A percentile compares a stretch with the other conserved stretches of the same genome.
Conservation (phyloP, 441 rosid genomes). For the Syzygium malaccense region DNA sequence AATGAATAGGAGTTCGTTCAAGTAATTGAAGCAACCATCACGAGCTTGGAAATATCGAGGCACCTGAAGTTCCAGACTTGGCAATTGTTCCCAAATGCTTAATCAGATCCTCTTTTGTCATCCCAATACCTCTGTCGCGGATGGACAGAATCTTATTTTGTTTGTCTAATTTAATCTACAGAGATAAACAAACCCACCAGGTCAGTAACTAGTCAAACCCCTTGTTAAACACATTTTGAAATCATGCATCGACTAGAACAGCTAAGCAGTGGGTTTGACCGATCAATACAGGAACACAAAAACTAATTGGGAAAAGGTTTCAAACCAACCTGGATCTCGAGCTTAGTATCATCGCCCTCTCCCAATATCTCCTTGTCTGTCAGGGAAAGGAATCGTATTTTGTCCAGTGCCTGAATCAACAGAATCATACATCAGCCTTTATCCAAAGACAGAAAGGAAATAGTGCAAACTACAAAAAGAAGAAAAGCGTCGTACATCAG, state of each 20-base stretch:
- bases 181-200: neutral
- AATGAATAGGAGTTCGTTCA: neutral
- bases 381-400: conserved; percentile 86
- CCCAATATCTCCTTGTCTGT: conserved; percentile 91
- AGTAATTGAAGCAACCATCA: neutral
- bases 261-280: neutral
- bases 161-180: conserved; percentile 88
- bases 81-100: conserved; percentile 98
- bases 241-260: neutral
- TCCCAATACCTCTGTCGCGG: conserved; percentile 94
- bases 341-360: conserved; percentile 90
- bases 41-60: neutral
- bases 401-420: conserved; percentile 66
- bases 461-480: neutral
- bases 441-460: neutral
- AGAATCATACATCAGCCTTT: neutral
- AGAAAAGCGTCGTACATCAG: conserved; percentile 64
- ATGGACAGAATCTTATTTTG: conserved; percentile 71
- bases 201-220: neutral
- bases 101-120: conserved; percentile 92
- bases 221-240: neutral
- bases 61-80: conserved; percentile 96
- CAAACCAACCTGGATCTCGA: conserved; percentile 77
- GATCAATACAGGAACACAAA: neutral
- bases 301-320: neutral